Percentiles rank a stretch among this genome's conserved stretches.
phyloP scores from a whole-genome alignment of 768 basidiomycete species.

The Pulveroboletus sp. region DNA sequence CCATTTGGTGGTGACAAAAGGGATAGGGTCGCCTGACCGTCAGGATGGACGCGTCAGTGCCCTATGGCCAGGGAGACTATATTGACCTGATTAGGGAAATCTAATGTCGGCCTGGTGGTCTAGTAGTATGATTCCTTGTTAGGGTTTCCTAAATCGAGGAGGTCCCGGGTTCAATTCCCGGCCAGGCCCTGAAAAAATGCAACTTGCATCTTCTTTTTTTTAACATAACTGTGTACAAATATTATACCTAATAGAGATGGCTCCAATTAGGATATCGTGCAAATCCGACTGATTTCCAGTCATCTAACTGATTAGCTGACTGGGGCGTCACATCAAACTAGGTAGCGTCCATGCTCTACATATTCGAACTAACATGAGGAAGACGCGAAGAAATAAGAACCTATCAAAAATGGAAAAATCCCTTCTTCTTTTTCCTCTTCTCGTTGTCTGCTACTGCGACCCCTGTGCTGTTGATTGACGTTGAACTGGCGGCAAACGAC shows the following conservation, averaged over 20 bases:
- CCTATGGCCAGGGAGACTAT: not conserved
- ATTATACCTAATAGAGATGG: not conserved
- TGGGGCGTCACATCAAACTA: not conserved
- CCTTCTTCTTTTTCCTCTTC: conserved; percentile 76
- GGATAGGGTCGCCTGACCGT: too few relatives aligned
- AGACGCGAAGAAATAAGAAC: not conserved
- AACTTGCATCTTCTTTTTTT: not conserved
- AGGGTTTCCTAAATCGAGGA: conserved; percentile 45
- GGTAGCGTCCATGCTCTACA: not conserved
- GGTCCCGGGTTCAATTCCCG: conserved; percentile 60
- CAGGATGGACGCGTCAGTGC: conserved; percentile 26
- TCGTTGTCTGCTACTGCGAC: conserved; percentile 40
- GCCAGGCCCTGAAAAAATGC: conserved; percentile 40
- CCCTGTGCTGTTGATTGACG: conserved; percentile 37
- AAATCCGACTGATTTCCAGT: not conserved
- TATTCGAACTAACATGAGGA: not conserved
- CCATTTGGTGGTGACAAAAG: conserved; percentile 20
- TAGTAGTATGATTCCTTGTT: conserved; percentile 54
- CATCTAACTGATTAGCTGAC: conserved; percentile 2
- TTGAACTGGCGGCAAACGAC: conserved; percentile 49
- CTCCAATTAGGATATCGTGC: conserved; percentile 14
- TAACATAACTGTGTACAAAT: too few relatives aligned
- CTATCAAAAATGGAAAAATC: conserved; percentile 59
- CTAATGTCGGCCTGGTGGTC: conserved; percentile 41
- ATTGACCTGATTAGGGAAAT: accelerated